Evolutionary conservation across 345 rosid species (phyloP).

Genomic region (Melaleuca alternifolia): DNA sequence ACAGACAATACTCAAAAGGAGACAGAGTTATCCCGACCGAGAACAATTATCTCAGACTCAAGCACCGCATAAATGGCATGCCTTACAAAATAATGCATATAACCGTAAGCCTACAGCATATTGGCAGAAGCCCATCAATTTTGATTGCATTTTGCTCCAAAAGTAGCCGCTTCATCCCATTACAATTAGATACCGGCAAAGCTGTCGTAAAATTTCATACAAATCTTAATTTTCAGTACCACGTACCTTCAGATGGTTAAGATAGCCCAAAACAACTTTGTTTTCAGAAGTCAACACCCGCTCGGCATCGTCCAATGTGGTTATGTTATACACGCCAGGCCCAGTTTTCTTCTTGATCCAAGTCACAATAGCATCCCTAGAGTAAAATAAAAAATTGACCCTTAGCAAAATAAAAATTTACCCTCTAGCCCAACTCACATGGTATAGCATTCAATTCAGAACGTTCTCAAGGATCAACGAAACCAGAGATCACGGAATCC

Average conservation of each 20-base stretch:
- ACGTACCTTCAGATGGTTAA: slow-evolving; percentile 80
- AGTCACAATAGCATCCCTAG: slow-evolving; percentile 76
- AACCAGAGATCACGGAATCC: not conserved
- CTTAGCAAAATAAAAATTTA: not conserved
- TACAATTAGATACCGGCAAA: not conserved
- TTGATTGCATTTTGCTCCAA: not conserved
- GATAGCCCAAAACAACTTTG: slow-evolving; percentile 78
- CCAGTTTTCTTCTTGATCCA: slow-evolving; percentile 98
- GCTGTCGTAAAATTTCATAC: not conserved
- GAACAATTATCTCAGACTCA: not conserved
- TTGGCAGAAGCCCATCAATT: not conserved
- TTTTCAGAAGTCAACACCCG: slow-evolving; percentile 59
- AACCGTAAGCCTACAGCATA: not conserved
- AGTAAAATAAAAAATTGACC: not conserved
- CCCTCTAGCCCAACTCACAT: not conserved
- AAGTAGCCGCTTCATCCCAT: not conserved
- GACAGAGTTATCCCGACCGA: not conserved
- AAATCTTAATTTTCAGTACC: not conserved
- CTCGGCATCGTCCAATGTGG: slow-evolving; percentile 84
- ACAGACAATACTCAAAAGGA: not conserved
- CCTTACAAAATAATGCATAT: not conserved
- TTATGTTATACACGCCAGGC: slow-evolving; percentile 68
- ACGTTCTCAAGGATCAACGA: not conserved
- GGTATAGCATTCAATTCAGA: not conserved
- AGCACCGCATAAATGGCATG: not conserved